phyloP scores from a whole-genome alignment of 768 basidiomycete species.

The Mycena indigotica region DNA sequence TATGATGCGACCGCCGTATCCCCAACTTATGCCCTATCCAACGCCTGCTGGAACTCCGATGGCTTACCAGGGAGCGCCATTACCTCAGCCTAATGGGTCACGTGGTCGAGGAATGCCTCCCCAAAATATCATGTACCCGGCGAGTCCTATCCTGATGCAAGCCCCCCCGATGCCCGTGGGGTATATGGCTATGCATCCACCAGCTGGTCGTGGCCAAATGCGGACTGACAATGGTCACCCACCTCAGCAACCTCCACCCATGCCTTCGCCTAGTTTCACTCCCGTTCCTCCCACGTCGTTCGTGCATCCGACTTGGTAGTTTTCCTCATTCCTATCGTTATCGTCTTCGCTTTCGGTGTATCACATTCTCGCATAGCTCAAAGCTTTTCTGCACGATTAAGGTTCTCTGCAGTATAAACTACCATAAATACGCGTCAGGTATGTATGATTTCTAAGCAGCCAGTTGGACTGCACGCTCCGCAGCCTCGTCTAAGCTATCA shows the following conservation, averaged over 20 bases:
- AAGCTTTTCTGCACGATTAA: conserved; percentile 4
- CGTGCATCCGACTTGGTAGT: conserved; percentile 53
- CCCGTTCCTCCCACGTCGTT: conserved; percentile 44
- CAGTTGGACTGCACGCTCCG: conserved; percentile 74
- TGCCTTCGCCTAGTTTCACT: conserved; percentile 42
- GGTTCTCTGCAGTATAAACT: conserved; percentile 17
- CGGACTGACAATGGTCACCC: conserved; percentile 36
- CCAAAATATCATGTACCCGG: conserved; percentile 55
- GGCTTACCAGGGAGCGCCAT: conserved; percentile 50
- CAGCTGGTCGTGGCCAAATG: conserved; percentile 53
- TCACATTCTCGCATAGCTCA: background rate
- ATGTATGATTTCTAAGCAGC: conserved; percentile 49
- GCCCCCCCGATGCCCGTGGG: conserved; percentile 49
- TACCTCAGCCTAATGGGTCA: conserved; percentile 33
- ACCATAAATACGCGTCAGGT: conserved; percentile 16
- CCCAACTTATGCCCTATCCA: conserved; percentile 69
- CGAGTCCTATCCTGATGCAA: conserved; percentile 74
- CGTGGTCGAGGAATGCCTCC: conserved; percentile 55
- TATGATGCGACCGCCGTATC: conserved; percentile 68
- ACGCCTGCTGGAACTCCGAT: conserved; percentile 52
- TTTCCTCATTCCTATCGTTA: conserved; percentile 27
- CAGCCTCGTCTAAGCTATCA: conserved; percentile 92
- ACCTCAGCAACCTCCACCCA: conserved; percentile 31
- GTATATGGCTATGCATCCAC: conserved; percentile 51
- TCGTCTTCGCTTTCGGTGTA: background rate